phyloP scores from a whole-genome alignment of 2,329 filamentous ascomycete species.

The Ascochyta viciae-villosae region DNA sequence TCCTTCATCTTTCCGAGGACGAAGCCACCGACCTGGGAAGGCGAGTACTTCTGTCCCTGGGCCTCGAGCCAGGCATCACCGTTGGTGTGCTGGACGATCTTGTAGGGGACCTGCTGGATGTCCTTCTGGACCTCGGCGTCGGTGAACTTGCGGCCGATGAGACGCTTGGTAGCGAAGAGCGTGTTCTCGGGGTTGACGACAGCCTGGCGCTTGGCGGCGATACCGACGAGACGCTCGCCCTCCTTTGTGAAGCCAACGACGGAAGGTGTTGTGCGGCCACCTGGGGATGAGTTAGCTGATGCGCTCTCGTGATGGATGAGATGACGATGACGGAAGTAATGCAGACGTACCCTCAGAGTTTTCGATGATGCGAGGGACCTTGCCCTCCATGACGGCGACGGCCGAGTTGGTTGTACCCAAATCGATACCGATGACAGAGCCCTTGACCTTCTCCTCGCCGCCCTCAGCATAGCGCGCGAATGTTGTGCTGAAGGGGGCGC shows the following conservation, averaged over 20 bases:
- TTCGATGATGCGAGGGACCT: conserved; percentile 93
- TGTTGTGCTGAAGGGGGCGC: conserved; percentile 72
- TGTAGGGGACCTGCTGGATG: conserved; percentile 97
- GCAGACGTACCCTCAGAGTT: conserved; percentile 81
- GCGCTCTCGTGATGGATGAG: conserved; percentile 2
- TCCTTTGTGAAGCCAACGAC: conserved; percentile 96
- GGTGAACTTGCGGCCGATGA: conserved; percentile 97
- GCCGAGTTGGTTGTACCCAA: conserved; percentile 98
- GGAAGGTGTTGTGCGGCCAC: conserved; percentile 89
- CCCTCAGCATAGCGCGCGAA: conserved; percentile 78
- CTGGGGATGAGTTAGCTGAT: conserved; percentile 52
- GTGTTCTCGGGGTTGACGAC: conserved; percentile 99
- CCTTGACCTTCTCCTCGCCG: conserved; percentile 83
- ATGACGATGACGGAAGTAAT: neutral
- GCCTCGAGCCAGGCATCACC: conserved; percentile 96
- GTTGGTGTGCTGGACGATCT: conserved; percentile 96
- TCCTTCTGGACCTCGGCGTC: conserved; percentile 94
- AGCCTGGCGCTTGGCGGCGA: conserved; percentile 96
- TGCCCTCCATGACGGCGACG: conserved; percentile 97
- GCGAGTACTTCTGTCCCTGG: conserved; percentile 93
- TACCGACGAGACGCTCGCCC: conserved; percentile 94
- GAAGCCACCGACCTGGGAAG: conserved; percentile 97
- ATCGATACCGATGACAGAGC: conserved; percentile 97
- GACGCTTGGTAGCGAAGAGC: conserved; percentile 96
- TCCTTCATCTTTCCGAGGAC: conserved; percentile 99